Base-by-base conservation (phyloP, 768 basidiomycete genomes). In the Tubosaeta sp. region DNA sequence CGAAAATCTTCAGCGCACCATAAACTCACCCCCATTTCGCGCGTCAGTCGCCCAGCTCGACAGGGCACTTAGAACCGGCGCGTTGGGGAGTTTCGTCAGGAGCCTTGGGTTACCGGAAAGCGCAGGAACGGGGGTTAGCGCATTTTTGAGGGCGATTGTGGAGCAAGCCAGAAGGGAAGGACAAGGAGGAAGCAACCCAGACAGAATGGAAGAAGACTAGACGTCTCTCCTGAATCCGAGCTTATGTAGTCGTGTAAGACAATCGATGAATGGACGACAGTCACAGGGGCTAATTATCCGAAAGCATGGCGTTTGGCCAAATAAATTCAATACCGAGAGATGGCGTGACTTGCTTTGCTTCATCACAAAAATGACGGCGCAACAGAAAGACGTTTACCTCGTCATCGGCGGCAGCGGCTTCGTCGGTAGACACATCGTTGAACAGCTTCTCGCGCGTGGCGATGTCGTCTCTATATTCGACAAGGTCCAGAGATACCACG, bases 361-460 rank as follows among this genome's bases (percentile, higher is more conserved):
- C n/a, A 17, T 25, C n/a, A 4, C 34, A 42, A 34, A 22, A 29
- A 66, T 65, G 64, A 48, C 62, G 31, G 46, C 45, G 17, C 58
- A 57, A 45, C 58, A 50, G 47, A 78, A 73, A 58, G 91, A 95
- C 58, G 75, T 83, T 3, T 97, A 91, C 71, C 73, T 95, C 51
- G 93, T 99, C 63, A 87, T 97, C 64, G 95, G 95, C 22, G 95
- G 95, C 51, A 91, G 90, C 62, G 92, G 93, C 22, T 95, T 95
- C 69, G 75, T 95, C 22, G 93, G 95, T 42, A 76, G 91, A 53
- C 88, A 93, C 64, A 91, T 99, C 60, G 93, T 98, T 29, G 83
- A 94, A 60, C 83, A 84, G 49, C 81, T 98, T 48, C 67, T 88
- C 29, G 84, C 81, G 19, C 80, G 95, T 43, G 88, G 83, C 6